Evolutionary conservation across 495 filamentous ascomycete genomes (phyloP).

Genomic region (Talaromyces trachyspermus): DNA sequence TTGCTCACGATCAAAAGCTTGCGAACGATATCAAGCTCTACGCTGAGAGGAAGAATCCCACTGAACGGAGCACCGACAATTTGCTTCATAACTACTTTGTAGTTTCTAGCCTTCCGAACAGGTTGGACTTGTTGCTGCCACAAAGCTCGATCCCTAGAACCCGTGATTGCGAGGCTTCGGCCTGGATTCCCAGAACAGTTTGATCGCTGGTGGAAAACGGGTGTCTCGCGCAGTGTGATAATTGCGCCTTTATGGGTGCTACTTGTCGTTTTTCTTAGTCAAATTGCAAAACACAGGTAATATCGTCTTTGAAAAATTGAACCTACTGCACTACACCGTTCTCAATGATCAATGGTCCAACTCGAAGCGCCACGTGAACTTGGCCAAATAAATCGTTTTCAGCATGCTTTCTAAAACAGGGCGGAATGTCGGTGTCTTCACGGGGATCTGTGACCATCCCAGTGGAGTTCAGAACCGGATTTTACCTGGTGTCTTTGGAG

Average conservation of each 20-base stretch:
- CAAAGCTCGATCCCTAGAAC: conserved; percentile 9
- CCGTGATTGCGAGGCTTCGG: conserved; percentile 12
- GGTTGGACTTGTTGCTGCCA: conserved; percentile 17
- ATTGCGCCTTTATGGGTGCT: conserved; percentile 23
- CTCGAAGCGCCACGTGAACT: conserved; percentile 31
- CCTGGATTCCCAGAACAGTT: not conserved
- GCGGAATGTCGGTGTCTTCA: conserved; percentile 23
- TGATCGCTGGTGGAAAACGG: conserved; percentile 17
- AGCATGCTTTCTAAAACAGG: conserved; percentile 20
- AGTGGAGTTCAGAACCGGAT: too few relatives aligned
- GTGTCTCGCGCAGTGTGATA: conserved; percentile 21
- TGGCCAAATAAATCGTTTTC: conserved; percentile 28
- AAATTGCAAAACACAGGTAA: not conserved
- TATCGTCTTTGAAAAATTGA: not conserved
- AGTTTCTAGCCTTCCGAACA: conserved; percentile 16
- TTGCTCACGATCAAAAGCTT: conserved; percentile 12
- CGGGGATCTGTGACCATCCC: not conserved
- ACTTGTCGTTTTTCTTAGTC: conserved; percentile 5
- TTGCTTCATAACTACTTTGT: conserved; percentile 37
- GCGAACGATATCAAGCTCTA: conserved; percentile 21
- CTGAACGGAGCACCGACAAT: conserved; percentile 30
- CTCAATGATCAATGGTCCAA: conserved; percentile 37
- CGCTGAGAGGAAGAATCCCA: conserved; percentile 12
- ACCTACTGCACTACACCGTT: conserved; percentile 25
- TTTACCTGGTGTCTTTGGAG: not conserved